Percentiles rank a stretch among this genome's conserved stretches.
Conservation (phyloP, 1,284 basidiomycete species). For the Ceratobasidium sp. region DNA sequence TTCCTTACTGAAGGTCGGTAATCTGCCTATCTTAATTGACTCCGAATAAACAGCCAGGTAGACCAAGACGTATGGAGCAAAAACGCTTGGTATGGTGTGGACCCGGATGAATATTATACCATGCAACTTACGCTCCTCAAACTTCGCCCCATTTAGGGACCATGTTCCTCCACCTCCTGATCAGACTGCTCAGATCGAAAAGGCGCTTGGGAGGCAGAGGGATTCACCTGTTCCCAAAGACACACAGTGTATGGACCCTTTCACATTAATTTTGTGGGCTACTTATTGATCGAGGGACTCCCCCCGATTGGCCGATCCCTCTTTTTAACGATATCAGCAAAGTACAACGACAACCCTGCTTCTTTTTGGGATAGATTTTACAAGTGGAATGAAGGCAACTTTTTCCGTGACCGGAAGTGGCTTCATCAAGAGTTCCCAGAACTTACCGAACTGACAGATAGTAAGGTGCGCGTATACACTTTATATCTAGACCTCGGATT, state of each 20-base stretch:
- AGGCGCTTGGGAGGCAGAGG: slow-evolving; percentile 75
- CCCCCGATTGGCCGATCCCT: background rate
- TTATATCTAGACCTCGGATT: no score
- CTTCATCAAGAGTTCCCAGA: slow-evolving; percentile 93
- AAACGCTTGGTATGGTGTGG: slow-evolving; percentile 42
- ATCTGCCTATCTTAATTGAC: background rate
- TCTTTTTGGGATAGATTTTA: slow-evolving; percentile 89
- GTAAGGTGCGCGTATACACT: slow-evolving; percentile 67
- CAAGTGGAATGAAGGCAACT: slow-evolving; percentile 81
- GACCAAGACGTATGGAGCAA: slow-evolving; percentile 46
- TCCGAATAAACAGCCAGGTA: background rate
- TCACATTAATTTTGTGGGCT: background rate
- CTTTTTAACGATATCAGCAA: slow-evolving; percentile 50
- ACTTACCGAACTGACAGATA: slow-evolving; percentile 73
- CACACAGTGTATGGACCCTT: slow-evolving; percentile 59
- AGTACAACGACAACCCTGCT: slow-evolving; percentile 79
- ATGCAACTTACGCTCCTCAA: no score
- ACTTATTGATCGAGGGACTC: background rate
- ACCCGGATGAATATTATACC: slow-evolving; percentile 18
- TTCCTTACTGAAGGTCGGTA: slow-evolving; percentile 30
- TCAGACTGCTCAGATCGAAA: slow-evolving; percentile 73
- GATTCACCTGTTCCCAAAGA: slow-evolving; percentile 72
- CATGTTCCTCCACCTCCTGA: slow-evolving; percentile 86
- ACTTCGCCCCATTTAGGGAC: slow-evolving; percentile 73
- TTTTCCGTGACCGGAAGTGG: slow-evolving; percentile 95